Conservation (phyloP, 2,329 filamentous ascomycete species). For the Mycogone perniciosa region DNA sequence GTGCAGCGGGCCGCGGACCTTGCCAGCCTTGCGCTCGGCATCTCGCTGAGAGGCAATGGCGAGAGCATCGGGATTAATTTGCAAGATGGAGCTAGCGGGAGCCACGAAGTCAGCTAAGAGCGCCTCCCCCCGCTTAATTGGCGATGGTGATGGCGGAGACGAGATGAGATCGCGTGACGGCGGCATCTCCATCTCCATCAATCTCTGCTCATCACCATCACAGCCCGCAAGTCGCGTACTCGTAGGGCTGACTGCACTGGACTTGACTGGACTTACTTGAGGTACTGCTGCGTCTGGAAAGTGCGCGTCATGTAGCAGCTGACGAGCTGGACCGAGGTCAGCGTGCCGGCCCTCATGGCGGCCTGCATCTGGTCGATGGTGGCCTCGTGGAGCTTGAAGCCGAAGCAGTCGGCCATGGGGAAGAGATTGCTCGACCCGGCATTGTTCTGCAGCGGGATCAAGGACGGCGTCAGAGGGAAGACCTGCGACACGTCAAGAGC, state of each 20-base stretch:
- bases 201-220: too few species aligned
- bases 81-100: slow-evolving; percentile 46
- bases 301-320: slow-evolving; percentile 57
- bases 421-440: slow-evolving; percentile 40
- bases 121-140: background rate
- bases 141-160: too few species aligned
- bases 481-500: slow-evolving; percentile 5
- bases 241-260: too few species aligned
- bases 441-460: slow-evolving; percentile 32
- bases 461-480: slow-evolving; percentile 17
- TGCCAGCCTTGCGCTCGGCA: slow-evolving; percentile 49
- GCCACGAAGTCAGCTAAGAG: background rate
- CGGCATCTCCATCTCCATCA: slow-evolving; percentile 1
- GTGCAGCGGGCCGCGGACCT: slow-evolving; percentile 59
- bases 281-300: slow-evolving; percentile 57
- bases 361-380: slow-evolving; percentile 62
- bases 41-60: slow-evolving; percentile 56
- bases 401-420: slow-evolving; percentile 56
- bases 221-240: too few species aligned
- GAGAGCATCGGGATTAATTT: slow-evolving; percentile 62
- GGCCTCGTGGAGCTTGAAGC: slow-evolving; percentile 59
- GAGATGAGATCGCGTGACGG: background rate
- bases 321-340: slow-evolving; percentile 54
- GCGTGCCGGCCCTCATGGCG: slow-evolving; percentile 44
- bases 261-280: slow-evolving; percentile 42